Base-by-base conservation (phyloP, 257 asterid species). In the Plantago major region DNA sequence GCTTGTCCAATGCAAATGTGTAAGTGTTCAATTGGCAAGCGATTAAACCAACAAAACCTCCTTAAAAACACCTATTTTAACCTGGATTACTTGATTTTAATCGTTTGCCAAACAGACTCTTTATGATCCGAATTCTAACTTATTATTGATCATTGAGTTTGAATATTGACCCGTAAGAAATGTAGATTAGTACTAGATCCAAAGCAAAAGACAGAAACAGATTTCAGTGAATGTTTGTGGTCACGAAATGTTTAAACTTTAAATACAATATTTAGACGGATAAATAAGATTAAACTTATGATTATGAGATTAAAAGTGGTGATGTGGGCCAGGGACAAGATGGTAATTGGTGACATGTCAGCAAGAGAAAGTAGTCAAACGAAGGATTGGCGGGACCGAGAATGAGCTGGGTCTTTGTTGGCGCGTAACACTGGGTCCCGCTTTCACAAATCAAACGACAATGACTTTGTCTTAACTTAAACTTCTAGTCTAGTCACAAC, bases 321-420 rank as follows among this genome's bases (percentile, higher is more conserved):
- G 26, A 22, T 22, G 26, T 22, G 26, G 26, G 26, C 26, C 26
- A 22, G 26, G 26, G 26, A 22, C 26, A 22, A 22, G 2, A 22
- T 22, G 26, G 26, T 22, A 28, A 52, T 28, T 30, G 19, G 14
- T 16, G 11, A 16, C 37, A 51, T 50, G 60, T 55, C 60, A 55
- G 44, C 40, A 7, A 53, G 10, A 18, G 28, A 22, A 22, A 22
- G 26, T 22, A 2, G 40, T 33, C 40, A 7, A 33, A 33, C 3
- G 60, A 7, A 30, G 10, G 26, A 13, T 55, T 33, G 60, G 47
- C 43, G 19, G 44, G 44, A 16, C 12, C 18, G 16, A 15, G 28
- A 38, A 38, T 16, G 66, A 62, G 56, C 66, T 47, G 47, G 47
- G 66, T 62, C 66, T 14, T 46, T 14, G 53, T 4, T 61, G 50